These are phyloP conservation scores for Backusella mclennaniae DNA, from an alignment of 192 early-diverging fungal species.

Conservation along the genomic window DNA sequence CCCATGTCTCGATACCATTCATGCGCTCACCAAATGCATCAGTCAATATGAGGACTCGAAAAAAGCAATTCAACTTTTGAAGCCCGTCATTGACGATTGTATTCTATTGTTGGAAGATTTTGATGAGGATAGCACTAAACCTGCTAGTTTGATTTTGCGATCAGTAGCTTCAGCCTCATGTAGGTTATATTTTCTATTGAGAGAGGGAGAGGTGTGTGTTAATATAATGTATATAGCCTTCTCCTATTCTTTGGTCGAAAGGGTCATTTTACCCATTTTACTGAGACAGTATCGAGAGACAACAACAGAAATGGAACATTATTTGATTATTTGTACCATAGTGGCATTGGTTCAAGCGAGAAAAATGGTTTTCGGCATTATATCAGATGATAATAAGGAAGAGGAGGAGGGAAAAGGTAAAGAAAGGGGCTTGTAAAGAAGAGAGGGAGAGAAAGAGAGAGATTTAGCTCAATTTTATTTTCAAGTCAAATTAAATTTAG, in stretches of 20 bases:
- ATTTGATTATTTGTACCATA: slow-evolving; percentile 13
- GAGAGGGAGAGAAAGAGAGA: background rate
- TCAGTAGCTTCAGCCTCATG: slow-evolving; percentile 59
- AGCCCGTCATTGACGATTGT: slow-evolving; percentile 53
- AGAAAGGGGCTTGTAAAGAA: background rate
- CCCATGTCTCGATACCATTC: slow-evolving; percentile 62
- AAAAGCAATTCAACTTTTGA: slow-evolving; percentile 26
- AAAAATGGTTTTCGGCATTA: slow-evolving; percentile 1
- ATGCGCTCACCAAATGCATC: slow-evolving; percentile 51
- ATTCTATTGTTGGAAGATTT: slow-evolving; percentile 57
- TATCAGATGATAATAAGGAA: background rate
- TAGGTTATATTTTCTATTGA: slow-evolving; percentile 22
- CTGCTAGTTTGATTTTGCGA: slow-evolving; percentile 62
- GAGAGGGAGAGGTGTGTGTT: background rate
- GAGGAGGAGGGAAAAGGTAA: background rate
- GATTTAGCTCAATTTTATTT: background rate
- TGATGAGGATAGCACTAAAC: slow-evolving; percentile 65
- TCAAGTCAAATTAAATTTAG: slow-evolving; percentile 49
- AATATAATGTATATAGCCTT: slow-evolving; percentile 43
- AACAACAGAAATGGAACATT: slow-evolving; percentile 40
- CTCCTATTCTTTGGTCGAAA: slow-evolving; percentile 53
- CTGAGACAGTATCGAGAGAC: slow-evolving; percentile 56
- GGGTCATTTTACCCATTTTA: slow-evolving; percentile 61
- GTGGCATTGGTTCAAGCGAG: slow-evolving; percentile 10
- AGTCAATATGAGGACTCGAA: slow-evolving; percentile 35